phyloP scores from a whole-genome alignment of 1,139 yeast genomes.

The Tardiomyces depauwii region DNA sequence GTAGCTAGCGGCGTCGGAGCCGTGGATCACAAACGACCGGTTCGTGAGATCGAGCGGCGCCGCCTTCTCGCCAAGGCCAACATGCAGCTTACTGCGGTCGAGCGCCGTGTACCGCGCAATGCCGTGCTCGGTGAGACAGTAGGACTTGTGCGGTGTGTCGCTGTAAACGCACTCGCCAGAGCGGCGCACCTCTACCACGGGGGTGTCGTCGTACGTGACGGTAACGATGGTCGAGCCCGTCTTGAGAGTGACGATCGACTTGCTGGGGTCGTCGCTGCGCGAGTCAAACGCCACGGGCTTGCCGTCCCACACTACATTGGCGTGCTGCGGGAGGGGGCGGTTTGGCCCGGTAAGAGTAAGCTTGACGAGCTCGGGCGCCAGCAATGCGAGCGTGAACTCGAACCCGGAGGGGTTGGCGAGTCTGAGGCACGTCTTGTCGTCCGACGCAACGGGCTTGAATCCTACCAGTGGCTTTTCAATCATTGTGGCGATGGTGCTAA shows the following conservation, averaged over 20 bases:
- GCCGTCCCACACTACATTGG: background rate
- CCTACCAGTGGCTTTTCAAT: background rate
- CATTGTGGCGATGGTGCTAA: background rate
- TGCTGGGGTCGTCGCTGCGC: background rate
- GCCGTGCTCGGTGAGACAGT: background rate
- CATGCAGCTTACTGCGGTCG: background rate
- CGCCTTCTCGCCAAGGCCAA: constrained; percentile 5
- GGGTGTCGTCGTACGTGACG: background rate
- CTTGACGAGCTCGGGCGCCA: background rate
- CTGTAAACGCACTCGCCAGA: background rate
- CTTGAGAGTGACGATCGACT: background rate
- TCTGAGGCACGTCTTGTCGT: background rate
- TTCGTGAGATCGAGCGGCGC: constrained; percentile 4
- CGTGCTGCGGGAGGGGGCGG: background rate
- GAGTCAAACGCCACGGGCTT: background rate
- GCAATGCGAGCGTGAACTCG: background rate
- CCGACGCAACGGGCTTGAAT: background rate
- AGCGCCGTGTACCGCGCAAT: background rate
- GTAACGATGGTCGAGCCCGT: background rate
- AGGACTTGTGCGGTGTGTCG: background rate
- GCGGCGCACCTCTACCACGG: background rate
- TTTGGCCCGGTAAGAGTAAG: background rate
- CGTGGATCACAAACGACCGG: constrained; percentile 2
- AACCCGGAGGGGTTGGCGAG: background rate
- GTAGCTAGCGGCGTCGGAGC: constrained; percentile 3